A percentile compares a stretch with the other conserved stretches of the same genome.
Conservation (phyloP, 1,284 basidiomycete genomes). For the Moesziomyces parantarcticus region DNA sequence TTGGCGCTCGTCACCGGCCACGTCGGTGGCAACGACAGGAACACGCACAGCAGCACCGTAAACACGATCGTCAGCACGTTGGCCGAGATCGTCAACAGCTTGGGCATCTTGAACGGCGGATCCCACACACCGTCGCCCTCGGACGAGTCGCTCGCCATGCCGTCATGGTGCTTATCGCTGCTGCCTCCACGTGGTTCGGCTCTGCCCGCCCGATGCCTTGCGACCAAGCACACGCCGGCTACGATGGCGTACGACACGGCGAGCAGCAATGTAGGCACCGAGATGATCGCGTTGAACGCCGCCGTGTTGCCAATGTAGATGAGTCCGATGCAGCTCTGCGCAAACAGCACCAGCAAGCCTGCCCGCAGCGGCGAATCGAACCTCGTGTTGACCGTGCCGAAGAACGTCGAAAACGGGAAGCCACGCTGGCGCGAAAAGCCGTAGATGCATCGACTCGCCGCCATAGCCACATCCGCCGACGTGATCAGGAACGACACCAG, state of each 20-base stretch:
- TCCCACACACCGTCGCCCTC: conserved; percentile 12
- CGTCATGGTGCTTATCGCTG: neutral
- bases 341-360: conserved; percentile 12
- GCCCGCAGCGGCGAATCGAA: conserved; percentile 31
- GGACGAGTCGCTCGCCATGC: conserved; percentile 1
- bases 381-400: conserved; percentile 17
- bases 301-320: conserved; percentile 41
- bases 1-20: conserved; percentile 32
- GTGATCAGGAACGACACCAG: conserved; percentile 27
- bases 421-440: conserved; percentile 22
- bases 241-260: conserved; percentile 30
- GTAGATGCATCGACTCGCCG: conserved; percentile 25
- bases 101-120: conserved; percentile 25
- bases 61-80: conserved; percentile 37
- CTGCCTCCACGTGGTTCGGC: neutral
- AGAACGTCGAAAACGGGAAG: conserved; percentile 21
- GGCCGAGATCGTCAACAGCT: conserved; percentile 8
- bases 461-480: conserved; percentile 22
- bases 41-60: conserved; percentile 26
- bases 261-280: conserved; percentile 26
- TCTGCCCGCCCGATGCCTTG: conserved; percentile 7
- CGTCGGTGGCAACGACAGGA: conserved; percentile 27
- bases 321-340: conserved; percentile 14
- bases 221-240: conserved; percentile 13
- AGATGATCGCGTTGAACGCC: conserved; percentile 41